phyloP scores from a whole-genome alignment of 768 basidiomycete genomes.

The Obba rivulosa region DNA sequence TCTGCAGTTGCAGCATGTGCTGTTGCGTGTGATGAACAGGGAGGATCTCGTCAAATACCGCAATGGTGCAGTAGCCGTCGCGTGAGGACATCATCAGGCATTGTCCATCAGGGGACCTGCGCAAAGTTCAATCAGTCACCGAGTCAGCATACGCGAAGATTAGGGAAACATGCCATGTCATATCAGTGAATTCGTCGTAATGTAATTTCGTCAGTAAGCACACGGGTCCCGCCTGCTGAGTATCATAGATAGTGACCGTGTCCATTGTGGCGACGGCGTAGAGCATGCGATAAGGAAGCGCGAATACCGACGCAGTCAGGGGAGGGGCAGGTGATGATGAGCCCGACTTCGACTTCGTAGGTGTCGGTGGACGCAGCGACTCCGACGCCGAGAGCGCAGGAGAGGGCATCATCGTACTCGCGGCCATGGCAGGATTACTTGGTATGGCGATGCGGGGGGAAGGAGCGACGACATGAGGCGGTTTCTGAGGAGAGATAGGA shows the following conservation, averaged over 20 bases:
- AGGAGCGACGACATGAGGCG: constrained; percentile 36
- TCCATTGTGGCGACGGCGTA: constrained; percentile 98
- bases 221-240: constrained; percentile 89
- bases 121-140: neutral
- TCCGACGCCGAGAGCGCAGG: constrained; percentile 50
- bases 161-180: constrained; percentile 71
- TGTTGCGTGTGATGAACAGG: constrained; percentile 87
- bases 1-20: constrained; percentile 83
- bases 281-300: constrained; percentile 89
- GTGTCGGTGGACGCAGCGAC: constrained; percentile 51
- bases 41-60: constrained; percentile 92
- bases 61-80: constrained; percentile 95
- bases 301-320: constrained; percentile 66
- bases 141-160: neutral
- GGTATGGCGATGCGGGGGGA: constrained; percentile 37
- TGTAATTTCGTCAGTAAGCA: constrained; percentile 91
- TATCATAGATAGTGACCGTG: constrained; percentile 91
- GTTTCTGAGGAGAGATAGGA: constrained; percentile 9
- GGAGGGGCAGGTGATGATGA: constrained; percentile 36
- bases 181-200: constrained; percentile 96
- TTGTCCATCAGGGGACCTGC: constrained; percentile 95
- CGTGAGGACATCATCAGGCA: constrained; percentile 86
- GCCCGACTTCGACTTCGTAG: constrained; percentile 50
- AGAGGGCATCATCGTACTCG: constrained; percentile 35
- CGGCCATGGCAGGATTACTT: constrained; percentile 11